Conservation (phyloP, 352 stramenopile species). For the Aphanomyces euteiches region DNA sequence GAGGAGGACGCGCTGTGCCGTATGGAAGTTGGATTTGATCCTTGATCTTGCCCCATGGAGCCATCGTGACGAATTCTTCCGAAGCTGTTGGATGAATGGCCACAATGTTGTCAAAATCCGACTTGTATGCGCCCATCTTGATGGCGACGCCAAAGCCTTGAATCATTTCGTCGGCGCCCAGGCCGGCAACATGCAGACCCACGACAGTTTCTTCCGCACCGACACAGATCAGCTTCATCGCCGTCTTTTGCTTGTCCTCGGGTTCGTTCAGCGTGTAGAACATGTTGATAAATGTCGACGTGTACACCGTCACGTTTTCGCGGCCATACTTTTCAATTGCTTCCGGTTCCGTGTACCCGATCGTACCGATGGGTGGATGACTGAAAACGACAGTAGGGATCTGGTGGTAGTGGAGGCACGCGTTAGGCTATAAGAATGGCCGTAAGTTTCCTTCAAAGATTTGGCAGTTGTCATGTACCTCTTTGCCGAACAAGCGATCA, state of each 20-base stretch:
- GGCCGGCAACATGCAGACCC: slow-evolving; percentile 93
- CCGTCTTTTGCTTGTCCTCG: slow-evolving; percentile 89
- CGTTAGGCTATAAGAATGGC: slow-evolving; percentile 36
- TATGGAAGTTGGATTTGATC: slow-evolving; percentile 63
- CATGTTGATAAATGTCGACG: slow-evolving; percentile 93
- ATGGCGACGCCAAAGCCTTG: slow-evolving; percentile 97
- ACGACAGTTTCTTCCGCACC: slow-evolving; percentile 89
- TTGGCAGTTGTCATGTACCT: slow-evolving; percentile 37
- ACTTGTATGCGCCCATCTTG: slow-evolving; percentile 97
- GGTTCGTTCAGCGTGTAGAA: slow-evolving; percentile 90
- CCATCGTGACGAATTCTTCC: slow-evolving; percentile 95
- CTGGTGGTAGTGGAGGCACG: slow-evolving; percentile 86
- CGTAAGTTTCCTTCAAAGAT: neutral
- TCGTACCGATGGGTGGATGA: slow-evolving; percentile 93
- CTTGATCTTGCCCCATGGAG: slow-evolving; percentile 82
- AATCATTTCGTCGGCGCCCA: slow-evolving; percentile 95
- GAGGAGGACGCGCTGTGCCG: slow-evolving; percentile 38
- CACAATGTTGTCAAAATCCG: slow-evolving; percentile 94
- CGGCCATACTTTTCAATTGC: slow-evolving; percentile 89
- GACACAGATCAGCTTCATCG: slow-evolving; percentile 91
- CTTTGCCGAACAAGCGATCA: slow-evolving; percentile 87
- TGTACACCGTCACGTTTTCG: slow-evolving; percentile 95
- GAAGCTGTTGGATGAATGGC: slow-evolving; percentile 95
- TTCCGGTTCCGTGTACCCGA: slow-evolving; percentile 91
- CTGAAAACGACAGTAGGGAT: slow-evolving; percentile 97